phyloP scores from a whole-genome alignment of 2,329 filamentous ascomycete genomes.

The Periconia digitata region DNA sequence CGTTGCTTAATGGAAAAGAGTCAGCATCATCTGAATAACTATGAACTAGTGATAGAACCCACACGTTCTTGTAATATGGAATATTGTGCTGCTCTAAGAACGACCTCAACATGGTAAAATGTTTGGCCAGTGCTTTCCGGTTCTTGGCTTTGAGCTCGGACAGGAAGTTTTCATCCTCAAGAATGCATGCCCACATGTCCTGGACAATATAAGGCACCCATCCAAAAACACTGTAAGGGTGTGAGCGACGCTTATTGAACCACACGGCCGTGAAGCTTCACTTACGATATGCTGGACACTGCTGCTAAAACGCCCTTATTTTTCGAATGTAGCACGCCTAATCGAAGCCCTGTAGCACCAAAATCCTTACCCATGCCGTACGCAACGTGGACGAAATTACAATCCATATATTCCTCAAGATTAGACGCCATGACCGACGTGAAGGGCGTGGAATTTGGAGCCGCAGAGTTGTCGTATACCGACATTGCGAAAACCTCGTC shows the following conservation, averaged over 20 bases:
- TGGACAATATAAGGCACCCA: conserved; percentile 1
- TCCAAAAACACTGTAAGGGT: conserved; percentile 1
- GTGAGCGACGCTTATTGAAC: background rate
- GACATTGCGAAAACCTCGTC: conserved; percentile 64
- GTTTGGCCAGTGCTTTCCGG: background rate
- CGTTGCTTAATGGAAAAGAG: no score
- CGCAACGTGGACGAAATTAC: conserved; percentile 54
- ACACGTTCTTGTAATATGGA: no score
- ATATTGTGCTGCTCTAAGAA: background rate
- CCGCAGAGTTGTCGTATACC: conserved; percentile 34
- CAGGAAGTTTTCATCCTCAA: conserved; percentile 1
- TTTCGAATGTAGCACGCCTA: conserved; percentile 1
- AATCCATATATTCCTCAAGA: conserved; percentile 49
- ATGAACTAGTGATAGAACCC: background rate
- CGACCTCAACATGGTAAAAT: background rate
- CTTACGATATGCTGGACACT: background rate
- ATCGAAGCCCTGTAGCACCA: background rate
- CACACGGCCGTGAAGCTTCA: background rate
- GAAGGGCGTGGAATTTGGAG: conserved; percentile 19
- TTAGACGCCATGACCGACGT: conserved; percentile 23
- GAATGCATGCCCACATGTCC: conserved; percentile 4
- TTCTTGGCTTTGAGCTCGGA: background rate
- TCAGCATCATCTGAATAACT: no score
- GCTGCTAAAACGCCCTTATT: conserved; percentile 2
- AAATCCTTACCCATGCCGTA: conserved; percentile 43